A percentile compares a stretch with the other conserved stretches of the same genome.
Conservation (phyloP, 129 eudicot species). For the Artemisia argyi region DNA sequence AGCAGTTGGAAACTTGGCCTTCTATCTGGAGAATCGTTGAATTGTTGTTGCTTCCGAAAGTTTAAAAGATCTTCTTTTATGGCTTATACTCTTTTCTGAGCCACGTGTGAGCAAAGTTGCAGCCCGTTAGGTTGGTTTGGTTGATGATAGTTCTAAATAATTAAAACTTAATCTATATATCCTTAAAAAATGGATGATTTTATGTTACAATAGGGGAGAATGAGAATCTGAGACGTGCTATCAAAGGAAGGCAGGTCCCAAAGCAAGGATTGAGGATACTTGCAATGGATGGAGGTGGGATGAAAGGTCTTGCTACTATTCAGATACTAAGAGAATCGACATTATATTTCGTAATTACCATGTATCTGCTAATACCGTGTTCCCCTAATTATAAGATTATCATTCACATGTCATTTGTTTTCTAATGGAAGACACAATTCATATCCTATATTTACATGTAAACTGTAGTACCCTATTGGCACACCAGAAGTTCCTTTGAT, state of each 20-base stretch:
- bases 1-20: conserved; percentile 86
- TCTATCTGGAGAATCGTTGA: conserved; percentile 77
- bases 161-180: neutral
- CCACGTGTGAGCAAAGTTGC: conserved; percentile 84
- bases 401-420: no score
- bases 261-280: conserved; percentile 95
- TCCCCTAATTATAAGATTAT: no score
- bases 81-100: conserved; percentile 66
- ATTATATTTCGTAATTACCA: no score
- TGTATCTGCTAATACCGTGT: no score
- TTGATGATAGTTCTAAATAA: neutral
- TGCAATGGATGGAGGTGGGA: conserved; percentile 99
- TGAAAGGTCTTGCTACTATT: conserved; percentile 98
- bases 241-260: conserved; percentile 86
- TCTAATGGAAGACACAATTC: no score
- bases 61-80: conserved; percentile 77
- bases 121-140: conserved; percentile 71
- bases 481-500: no score
- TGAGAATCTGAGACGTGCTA: conserved; percentile 89
- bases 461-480: no score
- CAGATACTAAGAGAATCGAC: conserved; percentile 85
- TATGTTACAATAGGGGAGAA: conserved; percentile 71
- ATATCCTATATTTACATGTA: no score
- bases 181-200: conserved; percentile 11
- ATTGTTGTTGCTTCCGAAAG: conserved; percentile 84